phyloP scores from a whole-genome alignment of 257 asterid genomes.

The Solanum chaucha region DNA sequence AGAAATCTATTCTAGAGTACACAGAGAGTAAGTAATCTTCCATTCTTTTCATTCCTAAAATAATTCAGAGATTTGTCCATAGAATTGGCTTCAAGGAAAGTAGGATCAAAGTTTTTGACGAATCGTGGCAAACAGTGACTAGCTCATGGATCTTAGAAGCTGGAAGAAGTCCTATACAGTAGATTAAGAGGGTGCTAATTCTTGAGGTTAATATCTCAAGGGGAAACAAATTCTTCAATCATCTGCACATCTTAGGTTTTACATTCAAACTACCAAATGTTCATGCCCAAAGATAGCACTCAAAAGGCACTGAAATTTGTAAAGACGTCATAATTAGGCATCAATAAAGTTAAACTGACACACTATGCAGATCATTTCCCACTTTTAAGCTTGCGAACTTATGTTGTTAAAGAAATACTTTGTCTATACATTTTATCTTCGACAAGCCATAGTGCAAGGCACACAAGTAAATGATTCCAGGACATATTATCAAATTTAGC shows the following conservation, averaged over 20 bases:
- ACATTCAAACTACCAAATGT: not conserved
- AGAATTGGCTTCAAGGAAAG: not conserved
- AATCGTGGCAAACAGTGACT: not conserved
- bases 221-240: not conserved
- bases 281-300: not conserved
- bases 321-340: not conserved
- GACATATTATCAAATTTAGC: not conserved
- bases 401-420: not conserved
- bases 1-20: not conserved
- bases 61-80: not conserved
- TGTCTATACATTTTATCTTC: not conserved
- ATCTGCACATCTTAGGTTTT: not conserved
- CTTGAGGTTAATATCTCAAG: not conserved
- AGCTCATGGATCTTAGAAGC: not conserved
- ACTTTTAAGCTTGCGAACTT: not conserved
- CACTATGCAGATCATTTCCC: not conserved
- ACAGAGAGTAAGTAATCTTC: not conserved
- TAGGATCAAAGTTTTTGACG: not conserved
- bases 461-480: not conserved
- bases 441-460: not conserved
- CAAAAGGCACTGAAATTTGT: not conserved
- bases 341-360: not conserved
- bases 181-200: not conserved
- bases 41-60: not conserved
- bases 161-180: not conserved